phyloP scores from a whole-genome alignment of 495 filamentous ascomycete genomes.

The Aspergillus nidulans region DNA sequence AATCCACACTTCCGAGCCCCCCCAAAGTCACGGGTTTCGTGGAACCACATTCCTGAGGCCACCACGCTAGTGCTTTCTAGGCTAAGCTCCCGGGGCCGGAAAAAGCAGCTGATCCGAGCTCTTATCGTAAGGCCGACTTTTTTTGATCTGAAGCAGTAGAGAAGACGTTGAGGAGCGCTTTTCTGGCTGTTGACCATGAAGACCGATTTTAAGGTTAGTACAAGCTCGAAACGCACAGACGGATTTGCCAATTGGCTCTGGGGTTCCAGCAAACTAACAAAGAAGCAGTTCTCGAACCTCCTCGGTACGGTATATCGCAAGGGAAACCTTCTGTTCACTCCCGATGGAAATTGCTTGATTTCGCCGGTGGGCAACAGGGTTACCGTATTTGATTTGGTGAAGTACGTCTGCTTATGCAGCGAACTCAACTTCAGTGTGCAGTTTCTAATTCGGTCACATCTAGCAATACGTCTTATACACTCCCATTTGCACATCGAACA shows the following conservation, averaged over 20 bases:
- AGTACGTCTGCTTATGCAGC: constrained; percentile 52
- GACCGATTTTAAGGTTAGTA: constrained; percentile 82
- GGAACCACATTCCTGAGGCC: constrained; percentile 8
- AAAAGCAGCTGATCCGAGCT: constrained; percentile 20
- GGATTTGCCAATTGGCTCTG: neutral
- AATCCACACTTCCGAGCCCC: constrained; percentile 13
- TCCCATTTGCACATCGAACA: constrained; percentile 89
- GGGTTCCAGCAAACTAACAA: neutral
- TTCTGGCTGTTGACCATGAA: constrained; percentile 64
- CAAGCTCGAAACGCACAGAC: neutral
- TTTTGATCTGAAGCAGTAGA: constrained; percentile 6
- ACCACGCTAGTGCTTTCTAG: constrained; percentile 13
- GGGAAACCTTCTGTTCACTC: constrained; percentile 94
- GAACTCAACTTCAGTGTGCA: neutral
- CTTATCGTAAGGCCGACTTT: constrained; percentile 24
- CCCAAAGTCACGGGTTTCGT: constrained; percentile 7
- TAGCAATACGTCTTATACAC: constrained; percentile 93
- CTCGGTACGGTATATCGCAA: constrained; percentile 96
- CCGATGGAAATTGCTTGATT: constrained; percentile 89
- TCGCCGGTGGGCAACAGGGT: constrained; percentile 98
- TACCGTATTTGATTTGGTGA: constrained; percentile 90
- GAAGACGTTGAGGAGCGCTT: neutral
- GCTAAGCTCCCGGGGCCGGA: constrained; percentile 21
- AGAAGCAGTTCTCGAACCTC: constrained; percentile 83
- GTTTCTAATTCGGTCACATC: neutral